Percentiles rank a stretch among this genome's conserved stretches.
phyloP scores from a whole-genome alignment of 768 basidiomycete species.

The Pholiota microspora region DNA sequence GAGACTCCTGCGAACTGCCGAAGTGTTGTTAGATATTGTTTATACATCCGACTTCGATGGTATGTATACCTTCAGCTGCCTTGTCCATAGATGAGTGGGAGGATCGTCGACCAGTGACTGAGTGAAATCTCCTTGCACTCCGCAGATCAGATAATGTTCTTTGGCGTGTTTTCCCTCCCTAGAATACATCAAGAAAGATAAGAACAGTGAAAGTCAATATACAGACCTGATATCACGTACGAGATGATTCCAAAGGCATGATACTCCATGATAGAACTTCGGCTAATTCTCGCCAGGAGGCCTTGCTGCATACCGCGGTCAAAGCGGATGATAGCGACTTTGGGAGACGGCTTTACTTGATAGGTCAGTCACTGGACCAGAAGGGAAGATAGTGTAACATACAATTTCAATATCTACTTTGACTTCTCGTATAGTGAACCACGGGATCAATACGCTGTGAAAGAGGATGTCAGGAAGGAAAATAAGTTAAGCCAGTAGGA shows the following conservation, averaged over 20 bases:
- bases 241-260: slow-evolving; percentile 85
- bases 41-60: background rate
- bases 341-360: slow-evolving; percentile 65
- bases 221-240: slow-evolving; percentile 37
- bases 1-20: slow-evolving; percentile 76
- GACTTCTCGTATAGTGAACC: slow-evolving; percentile 77
- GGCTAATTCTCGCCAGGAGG: slow-evolving; percentile 74
- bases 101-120: slow-evolving; percentile 69
- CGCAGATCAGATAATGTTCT: slow-evolving; percentile 82
- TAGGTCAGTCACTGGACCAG: slow-evolving; percentile 8
- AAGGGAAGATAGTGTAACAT: slow-evolving; percentile 22
- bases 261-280: slow-evolving; percentile 75
- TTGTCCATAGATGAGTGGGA: slow-evolving; percentile 73
- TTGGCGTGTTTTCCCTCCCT: slow-evolving; percentile 73
- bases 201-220: background rate
- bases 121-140: slow-evolving; percentile 85
- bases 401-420: slow-evolving; percentile 76
- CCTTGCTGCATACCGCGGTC: slow-evolving; percentile 88
- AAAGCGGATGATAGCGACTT: slow-evolving; percentile 77
- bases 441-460: slow-evolving; percentile 65
- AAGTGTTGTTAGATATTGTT: background rate
- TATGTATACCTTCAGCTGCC: slow-evolving; percentile 65
- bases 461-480: background rate
- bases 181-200: slow-evolving; percentile 11
- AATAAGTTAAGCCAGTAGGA: background rate